phyloP scores from a whole-genome alignment of 208 protist species.

The Perkinsela sp. region DNA sequence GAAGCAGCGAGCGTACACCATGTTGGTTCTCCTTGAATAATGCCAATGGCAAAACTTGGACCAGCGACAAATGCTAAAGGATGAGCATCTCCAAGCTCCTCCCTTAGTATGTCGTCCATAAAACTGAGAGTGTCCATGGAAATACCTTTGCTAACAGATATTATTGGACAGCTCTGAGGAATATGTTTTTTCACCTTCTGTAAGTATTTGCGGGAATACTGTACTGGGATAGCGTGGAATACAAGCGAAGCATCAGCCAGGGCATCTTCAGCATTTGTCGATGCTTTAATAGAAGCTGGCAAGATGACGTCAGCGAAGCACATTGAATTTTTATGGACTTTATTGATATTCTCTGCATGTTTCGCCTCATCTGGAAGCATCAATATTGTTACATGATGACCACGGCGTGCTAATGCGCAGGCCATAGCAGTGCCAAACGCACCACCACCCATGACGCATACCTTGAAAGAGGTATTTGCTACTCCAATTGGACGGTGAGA shows the following conservation, averaged over 20 bases:
- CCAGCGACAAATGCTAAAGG: slow-evolving; percentile 34
- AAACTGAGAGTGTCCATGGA: slow-evolving; percentile 34
- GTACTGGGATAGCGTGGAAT: slow-evolving; percentile 45
- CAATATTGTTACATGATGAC: slow-evolving; percentile 25
- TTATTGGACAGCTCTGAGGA: slow-evolving; percentile 13
- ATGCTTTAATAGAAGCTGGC: slow-evolving; percentile 22
- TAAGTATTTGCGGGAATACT: slow-evolving; percentile 42
- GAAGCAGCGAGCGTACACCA: slow-evolving; percentile 22
- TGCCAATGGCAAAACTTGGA: slow-evolving; percentile 55
- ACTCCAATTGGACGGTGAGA: no score
- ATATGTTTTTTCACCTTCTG: slow-evolving; percentile 9
- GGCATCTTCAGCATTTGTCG: slow-evolving; percentile 14
- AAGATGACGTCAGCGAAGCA: slow-evolving; percentile 30
- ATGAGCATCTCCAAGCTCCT: slow-evolving; percentile 18
- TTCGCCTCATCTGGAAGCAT: slow-evolving; percentile 26
- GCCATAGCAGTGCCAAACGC: slow-evolving; percentile 42
- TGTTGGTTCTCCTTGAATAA: slow-evolving; percentile 34
- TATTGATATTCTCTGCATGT: slow-evolving; percentile 22
- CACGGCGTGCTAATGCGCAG: slow-evolving; percentile 25
- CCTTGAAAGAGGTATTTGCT: no score
- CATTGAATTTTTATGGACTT: slow-evolving; percentile 23
- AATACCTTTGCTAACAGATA: slow-evolving; percentile 48
- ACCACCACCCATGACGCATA: slow-evolving; percentile 44
- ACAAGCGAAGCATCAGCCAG: slow-evolving; percentile 25
- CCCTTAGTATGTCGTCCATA: slow-evolving; percentile 29